Base-by-base conservation (phyloP, 2,329 filamentous ascomycete genomes). In the Ophiosphaerella herpotricha region DNA sequence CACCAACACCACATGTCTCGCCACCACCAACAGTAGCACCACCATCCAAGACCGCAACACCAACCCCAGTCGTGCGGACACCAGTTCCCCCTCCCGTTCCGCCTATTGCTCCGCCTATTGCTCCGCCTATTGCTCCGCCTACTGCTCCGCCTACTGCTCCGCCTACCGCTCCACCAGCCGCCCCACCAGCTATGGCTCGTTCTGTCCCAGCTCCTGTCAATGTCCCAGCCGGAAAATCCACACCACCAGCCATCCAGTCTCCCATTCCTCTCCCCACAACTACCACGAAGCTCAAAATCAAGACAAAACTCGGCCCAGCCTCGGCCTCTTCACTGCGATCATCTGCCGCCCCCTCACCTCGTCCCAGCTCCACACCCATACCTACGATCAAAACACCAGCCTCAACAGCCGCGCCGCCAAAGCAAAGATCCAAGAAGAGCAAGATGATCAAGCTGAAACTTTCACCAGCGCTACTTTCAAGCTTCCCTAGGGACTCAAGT, bases 201-300 rank as follows among this genome's bases (percentile, higher is more conserved):
- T 35, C 54, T 16, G 39, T 43, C 23, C 55, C 55, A 18, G 42
- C 55, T 7, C 47, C 57, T 2, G 52, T 65, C 48, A 60, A 50
- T 7, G 39, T 60, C 12, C 57, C 61, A 12, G 50, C 56, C 7
- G 45, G 48, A n/a, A 51, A 60, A 6, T 47, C 60, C 12, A 55
- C 60, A 34, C 50, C 64, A 16, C 57, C 58, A 5, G 48, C 60
- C n/a, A 66, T 66, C n/a, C 48, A 53, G 24, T 64, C 62, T 5
- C 62, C 60, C 4, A 61, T 64, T 6, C 61, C 62, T 23, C 50
- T 58, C 7, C 57, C 62, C 4, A 63, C 57, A 7, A 61, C 61
- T 2, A 66, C 56, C 11, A 63, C 63, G 2, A 66, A 63, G 39
- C 61, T 66, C 31, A 68, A 66, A 41, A 63, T 68, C 48, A 63